phyloP scores from a whole-genome alignment of 345 rosid species.

The Abelmoschus esculentus region DNA sequence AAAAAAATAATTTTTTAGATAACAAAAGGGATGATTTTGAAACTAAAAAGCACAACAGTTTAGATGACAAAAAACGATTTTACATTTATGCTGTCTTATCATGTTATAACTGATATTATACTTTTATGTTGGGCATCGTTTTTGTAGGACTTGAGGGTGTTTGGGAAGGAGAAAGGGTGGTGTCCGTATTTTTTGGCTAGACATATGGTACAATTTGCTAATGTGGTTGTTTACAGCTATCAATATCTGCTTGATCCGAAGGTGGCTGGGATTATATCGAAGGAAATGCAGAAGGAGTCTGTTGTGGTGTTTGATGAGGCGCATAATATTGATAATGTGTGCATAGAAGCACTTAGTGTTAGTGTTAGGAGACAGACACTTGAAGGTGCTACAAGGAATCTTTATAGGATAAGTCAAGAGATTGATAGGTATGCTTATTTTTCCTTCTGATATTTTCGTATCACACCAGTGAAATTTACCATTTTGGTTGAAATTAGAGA shows the following conservation, averaged over 20 bases:
- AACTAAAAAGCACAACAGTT: neutral
- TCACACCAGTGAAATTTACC: neutral
- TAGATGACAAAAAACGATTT: neutral
- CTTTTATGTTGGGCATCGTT: neutral
- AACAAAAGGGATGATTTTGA: neutral
- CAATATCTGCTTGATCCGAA: conserved; percentile 96
- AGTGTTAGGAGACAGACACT: conserved; percentile 85
- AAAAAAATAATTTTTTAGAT: too few relatives aligned
- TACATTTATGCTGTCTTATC: neutral
- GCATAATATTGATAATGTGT: conserved; percentile 92
- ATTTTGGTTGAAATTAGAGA: neutral
- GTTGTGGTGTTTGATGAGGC: conserved; percentile 98
- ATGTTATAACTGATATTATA: conserved; percentile 8
- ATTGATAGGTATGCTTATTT: conserved; percentile 58
- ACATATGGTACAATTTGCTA: conserved; percentile 91
- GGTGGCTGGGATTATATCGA: conserved; percentile 94
- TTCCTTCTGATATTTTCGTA: neutral
- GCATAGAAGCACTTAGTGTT: conserved; percentile 97
- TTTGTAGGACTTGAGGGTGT: conserved; percentile 69
- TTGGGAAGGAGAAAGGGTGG: conserved; percentile 83
- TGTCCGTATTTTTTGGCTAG: conserved; percentile 92
- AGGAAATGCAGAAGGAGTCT: conserved; percentile 92
- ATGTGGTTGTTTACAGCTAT: conserved; percentile 90
- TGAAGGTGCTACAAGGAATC: conserved; percentile 91
- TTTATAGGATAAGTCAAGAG: conserved; percentile 59